Base-by-base conservation (phyloP, 305 asterid species). In the Coffea humblotiana region DNA sequence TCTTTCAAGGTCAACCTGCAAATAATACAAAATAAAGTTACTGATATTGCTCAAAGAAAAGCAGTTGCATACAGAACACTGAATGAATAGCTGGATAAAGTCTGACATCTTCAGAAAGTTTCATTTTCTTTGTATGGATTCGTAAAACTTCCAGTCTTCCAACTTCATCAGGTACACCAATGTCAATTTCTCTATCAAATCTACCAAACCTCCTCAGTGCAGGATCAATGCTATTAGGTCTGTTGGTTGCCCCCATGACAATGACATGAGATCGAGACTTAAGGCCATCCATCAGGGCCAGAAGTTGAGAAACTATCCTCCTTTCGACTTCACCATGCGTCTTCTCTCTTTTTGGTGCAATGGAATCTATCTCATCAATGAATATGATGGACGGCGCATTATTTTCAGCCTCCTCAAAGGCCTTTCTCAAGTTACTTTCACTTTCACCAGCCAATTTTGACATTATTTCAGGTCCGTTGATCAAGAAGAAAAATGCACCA, bases 191-290 rank as follows among this genome's bases (percentile, higher is more conserved):
- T 77, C 90, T 79, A 73, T 87, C 90, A 72, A 88, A 86, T 88
- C 92, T 85, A 29, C 92, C 92, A 85, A 88, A 88, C 84, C 92
- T 87, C 77, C 92, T 87, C 76, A 89, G 86, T 56, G 92, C 92
- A 18, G 90, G 92, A 73, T 89, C 92, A 40, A 89, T 89, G 84
- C 89, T 88, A 84, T 88, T 88, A 13, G 91, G 91, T 32, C 91
- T 80, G 76, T 88, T 88, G 29, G 90, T 88, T 9, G 91, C 91
- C n/a, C 88, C 91, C 90, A 88, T 87, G 25, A 88, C 90, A 25
- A 88, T 85, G 74, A 89, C 92, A 51, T 88, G 91, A 40, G 91
- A 87, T 40, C 91, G 88, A 43, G 91, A 88, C 67, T 88, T 88
- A 78, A 89, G 80, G n/a, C 92, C 92, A 35, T 89, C 90, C 90